A percentile compares a stretch with the other conserved stretches of the same genome.
Evolutionary conservation across 257 asterid genomes (phyloP).

Genomic region (Solanum sparsipilum): DNA sequence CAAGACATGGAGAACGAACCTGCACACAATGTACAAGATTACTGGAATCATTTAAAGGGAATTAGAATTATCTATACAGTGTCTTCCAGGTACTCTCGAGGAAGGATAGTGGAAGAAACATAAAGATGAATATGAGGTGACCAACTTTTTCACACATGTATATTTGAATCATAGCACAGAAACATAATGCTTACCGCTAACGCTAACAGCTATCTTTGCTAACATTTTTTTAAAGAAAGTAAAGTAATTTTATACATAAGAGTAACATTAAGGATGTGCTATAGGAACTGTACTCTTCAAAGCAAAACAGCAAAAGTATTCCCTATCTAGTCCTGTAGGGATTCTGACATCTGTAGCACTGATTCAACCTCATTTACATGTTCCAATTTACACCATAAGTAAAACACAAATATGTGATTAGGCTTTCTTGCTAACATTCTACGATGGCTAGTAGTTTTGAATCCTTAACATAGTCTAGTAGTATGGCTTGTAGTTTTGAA

Average conservation of each 20-base stretch:
- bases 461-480: not conserved
- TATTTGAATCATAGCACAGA: not conserved
- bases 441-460: not conserved
- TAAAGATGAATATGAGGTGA: not conserved
- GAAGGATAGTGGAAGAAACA: not conserved
- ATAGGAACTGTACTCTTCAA: not conserved
- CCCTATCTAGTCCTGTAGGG: not conserved
- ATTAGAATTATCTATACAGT: not conserved
- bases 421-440: not conserved
- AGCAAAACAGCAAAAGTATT: not conserved
- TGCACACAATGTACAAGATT: slow-evolving; percentile 11
- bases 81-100: not conserved
- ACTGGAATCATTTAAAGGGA: not conserved
- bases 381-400: not conserved
- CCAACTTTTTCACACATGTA: not conserved
- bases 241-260: not conserved
- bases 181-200: not conserved
- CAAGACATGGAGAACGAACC: slow-evolving; percentile 90
- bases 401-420: not conserved
- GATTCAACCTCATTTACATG: not conserved
- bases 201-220: not conserved
- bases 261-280: not conserved
- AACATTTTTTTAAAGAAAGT: not conserved
- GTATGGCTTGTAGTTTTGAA: not conserved
- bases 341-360: not conserved